Evolutionary conservation across 2,329 filamentous ascomycete genomes (phyloP), one percentile per base, ranked within the genome.

Genomic region (Apiospora saccharicola): DNA sequence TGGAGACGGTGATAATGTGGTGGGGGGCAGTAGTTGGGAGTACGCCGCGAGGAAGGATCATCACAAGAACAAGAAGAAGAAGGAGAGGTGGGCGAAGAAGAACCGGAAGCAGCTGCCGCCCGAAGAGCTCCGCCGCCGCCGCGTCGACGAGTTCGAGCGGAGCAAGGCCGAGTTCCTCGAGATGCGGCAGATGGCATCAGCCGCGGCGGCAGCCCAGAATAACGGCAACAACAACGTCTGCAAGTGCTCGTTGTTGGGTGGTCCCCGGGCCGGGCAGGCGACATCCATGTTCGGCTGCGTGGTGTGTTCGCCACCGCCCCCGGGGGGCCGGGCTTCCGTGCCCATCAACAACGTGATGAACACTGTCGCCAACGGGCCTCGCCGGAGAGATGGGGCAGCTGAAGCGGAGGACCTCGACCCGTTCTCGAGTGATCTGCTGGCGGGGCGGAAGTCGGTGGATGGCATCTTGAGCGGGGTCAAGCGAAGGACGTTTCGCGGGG

Each of bases 401-500:
- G 30, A n/a, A 5, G 22, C 51, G 26, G 68, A 53, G 14, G 26
- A 49, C 22, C n/a, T 30, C 41, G 10, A 47, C 44, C 44, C 44
- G 44, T 47, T 46, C 26, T 47, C 22, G 26, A 14, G 16, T 3
- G 61, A 43, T 1, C 16, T 57, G 16, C 24, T 19, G 14, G 44
- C 67, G 53, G 67, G 67, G 37, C 49, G 46, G 47, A 72, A 64
- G 12, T 37, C 34, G 22, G 19, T 69, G 5, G 70, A 74, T 8
- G 24, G 53, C 6, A 49, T 73, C 37, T 26, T 71, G 24, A 46
- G 51, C 19, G 71, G 37, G 37, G 43, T 74, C 43, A 72, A 70
- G 67, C 70, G 69, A 14, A 67, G 71, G 26, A 71, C 73, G 14
- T 22, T 26, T 30, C 49, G 47, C 34, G 44, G 47, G 14, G 53